A percentile compares a stretch with the other conserved stretches of the same genome.
These are phyloP conservation scores for Tetrapisispora fleetii DNA, from an alignment of 805 yeast genomes.

Conservation along the genomic window DNA sequence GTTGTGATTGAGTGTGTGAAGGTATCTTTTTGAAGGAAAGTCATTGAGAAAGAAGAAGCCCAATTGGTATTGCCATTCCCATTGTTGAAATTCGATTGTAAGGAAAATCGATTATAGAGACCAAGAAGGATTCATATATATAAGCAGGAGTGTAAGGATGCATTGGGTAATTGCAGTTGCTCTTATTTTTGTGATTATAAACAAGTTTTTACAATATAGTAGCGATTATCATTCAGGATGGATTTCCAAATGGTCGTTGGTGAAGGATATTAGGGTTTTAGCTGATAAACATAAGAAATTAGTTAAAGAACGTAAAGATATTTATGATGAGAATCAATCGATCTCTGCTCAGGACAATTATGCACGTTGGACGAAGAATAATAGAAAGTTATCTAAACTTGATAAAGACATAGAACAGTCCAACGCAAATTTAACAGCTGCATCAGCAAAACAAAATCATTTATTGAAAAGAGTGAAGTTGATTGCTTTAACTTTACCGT, in stretches of 20 bases:
- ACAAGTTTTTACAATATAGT: conserved; percentile 19
- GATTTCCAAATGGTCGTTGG: conserved; percentile 8
- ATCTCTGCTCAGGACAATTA: conserved; percentile 88
- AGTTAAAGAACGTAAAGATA: conserved; percentile 36
- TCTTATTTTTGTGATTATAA: conserved; percentile 12
- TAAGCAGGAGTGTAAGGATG: no score
- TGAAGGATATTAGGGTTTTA: conserved; percentile 17
- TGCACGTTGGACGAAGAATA: conserved; percentile 91
- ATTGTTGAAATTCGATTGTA: no score
- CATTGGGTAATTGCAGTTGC: conserved; percentile 13
- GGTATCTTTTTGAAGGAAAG: background rate
- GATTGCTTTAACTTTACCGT: conserved; percentile 25
- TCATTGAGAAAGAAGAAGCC: background rate
- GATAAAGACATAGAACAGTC: conserved; percentile 40
- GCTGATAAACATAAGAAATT: conserved; percentile 25
- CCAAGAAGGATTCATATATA: no score
- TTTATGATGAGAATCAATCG: conserved; percentile 43
- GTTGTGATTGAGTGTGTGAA: no score
- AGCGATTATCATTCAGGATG: conserved; percentile 15
- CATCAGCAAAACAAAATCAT: conserved; percentile 8
- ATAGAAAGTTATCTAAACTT: conserved; percentile 56
- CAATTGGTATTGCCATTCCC: background rate
- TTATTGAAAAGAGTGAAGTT: conserved; percentile 14
- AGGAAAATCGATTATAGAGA: no score
- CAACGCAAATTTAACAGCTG: conserved; percentile 30